These are phyloP conservation scores for Cunninghamia lanceolata DNA, from an alignment of 75 land plant species.

Conservation along the genomic window DNA sequence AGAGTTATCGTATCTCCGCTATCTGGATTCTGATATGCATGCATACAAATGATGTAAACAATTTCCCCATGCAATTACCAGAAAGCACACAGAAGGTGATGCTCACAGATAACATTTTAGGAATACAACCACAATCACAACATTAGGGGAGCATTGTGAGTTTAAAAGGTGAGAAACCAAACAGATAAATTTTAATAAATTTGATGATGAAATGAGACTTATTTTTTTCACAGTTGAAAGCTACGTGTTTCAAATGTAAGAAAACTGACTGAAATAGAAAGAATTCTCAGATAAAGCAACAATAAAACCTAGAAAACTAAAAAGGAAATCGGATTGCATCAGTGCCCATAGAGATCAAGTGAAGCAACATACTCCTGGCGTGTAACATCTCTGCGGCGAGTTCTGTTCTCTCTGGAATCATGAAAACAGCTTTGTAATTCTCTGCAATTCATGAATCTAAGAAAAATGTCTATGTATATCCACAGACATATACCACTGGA, in stretches of 20 bases:
- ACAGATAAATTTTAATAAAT: background rate
- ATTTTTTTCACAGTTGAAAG: background rate
- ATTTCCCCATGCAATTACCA: background rate
- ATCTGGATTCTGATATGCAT: background rate
- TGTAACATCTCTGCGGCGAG: background rate
- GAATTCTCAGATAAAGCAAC: background rate
- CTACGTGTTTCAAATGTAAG: background rate
- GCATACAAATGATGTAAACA: background rate
- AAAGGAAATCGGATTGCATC: background rate
- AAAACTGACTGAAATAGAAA: background rate
- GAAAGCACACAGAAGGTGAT: background rate
- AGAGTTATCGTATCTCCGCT: background rate
- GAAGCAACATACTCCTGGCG: background rate
- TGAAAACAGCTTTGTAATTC: background rate
- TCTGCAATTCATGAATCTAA: slow-evolving; percentile 1
- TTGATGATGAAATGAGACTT: background rate
- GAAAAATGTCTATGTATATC: background rate
- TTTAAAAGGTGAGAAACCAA: background rate
- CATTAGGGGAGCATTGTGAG: too few species aligned
- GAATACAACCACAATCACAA: background rate
- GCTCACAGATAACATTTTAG: background rate
- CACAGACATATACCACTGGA: background rate
- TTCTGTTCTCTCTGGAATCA: background rate
- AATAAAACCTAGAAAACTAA: background rate
- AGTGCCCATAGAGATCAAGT: background rate